Conservation (phyloP, 345 rosid genomes). For the Melastoma malabathricum region DNA sequence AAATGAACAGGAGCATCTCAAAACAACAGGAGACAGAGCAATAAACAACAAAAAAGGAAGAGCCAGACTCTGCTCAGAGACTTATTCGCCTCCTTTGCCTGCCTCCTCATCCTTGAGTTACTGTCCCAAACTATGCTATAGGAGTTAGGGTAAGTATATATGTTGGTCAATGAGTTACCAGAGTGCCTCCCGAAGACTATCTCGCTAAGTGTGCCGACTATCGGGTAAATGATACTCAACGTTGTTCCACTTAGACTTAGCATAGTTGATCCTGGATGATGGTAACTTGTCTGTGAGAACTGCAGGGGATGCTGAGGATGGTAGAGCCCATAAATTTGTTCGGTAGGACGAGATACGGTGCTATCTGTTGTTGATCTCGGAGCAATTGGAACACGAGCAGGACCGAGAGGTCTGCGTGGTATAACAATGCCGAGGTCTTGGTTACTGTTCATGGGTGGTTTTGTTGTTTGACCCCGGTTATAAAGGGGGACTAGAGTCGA, state of each 20-base stretch:
- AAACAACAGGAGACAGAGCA: conserved; percentile 61
- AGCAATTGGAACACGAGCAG: conserved; percentile 16
- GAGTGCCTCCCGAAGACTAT: conserved; percentile 48
- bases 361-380: conserved; percentile 11
- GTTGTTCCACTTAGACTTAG: conserved; percentile 22
- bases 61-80: conserved; percentile 62
- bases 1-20: conserved; percentile 10
- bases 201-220: conserved; percentile 59
- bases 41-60: conserved; percentile 57
- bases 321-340: conserved; percentile 16
- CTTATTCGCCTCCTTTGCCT: conserved; percentile 49
- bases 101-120: conserved; percentile 65
- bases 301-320: conserved; percentile 12
- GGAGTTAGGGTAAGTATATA: conserved; percentile 34
- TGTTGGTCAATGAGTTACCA: conserved; percentile 35
- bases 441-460: conserved; percentile 14
- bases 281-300: conserved; percentile 14
- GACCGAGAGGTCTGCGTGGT: conserved; percentile 43
- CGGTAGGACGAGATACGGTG: conserved; percentile 8
- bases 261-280: conserved; percentile 24
- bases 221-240: conserved; percentile 23
- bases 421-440: conserved; percentile 22
- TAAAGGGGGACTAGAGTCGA: conserved; percentile 69
- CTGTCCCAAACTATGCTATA: conserved; percentile 29
- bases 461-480: conserved; percentile 43